A percentile compares a stretch with the other conserved stretches of the same genome.
phyloP scores from a whole-genome alignment of 1,284 basidiomycete species.

The Leccinum pachyderme region DNA sequence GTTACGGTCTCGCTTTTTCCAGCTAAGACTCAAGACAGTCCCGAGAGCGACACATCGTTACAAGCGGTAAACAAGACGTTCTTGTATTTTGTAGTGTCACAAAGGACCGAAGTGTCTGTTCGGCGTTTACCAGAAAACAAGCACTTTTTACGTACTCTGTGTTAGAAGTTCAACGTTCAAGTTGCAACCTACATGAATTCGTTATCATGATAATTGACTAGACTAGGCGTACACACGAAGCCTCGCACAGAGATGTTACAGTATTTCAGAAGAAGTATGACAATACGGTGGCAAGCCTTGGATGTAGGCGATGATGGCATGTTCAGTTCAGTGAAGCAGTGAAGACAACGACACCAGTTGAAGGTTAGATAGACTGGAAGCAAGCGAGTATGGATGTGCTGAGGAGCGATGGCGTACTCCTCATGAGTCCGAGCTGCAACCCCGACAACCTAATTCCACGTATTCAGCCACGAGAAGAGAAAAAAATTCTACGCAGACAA shows the following conservation, averaged over 20 bases:
- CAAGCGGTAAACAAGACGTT: slow-evolving; percentile 20
- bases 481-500: slow-evolving; percentile 35
- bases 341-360: neutral
- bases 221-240: slow-evolving; percentile 4
- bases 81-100: slow-evolving; percentile 23
- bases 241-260: neutral
- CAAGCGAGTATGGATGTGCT: neutral
- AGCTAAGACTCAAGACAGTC: neutral
- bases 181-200: neutral
- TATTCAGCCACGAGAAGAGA: slow-evolving; percentile 7
- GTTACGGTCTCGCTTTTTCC: slow-evolving; percentile 1
- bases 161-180: neutral
- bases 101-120: neutral
- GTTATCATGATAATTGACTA: neutral
- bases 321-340: neutral
- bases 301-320: neutral
- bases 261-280: neutral
- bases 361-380: neutral
- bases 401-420: slow-evolving; percentile 14
- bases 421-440: slow-evolving; percentile 82
- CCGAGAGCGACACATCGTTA: neutral
- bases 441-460: slow-evolving; percentile 61
- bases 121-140: slow-evolving; percentile 11
- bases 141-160: slow-evolving; percentile 1
- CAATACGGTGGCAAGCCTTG: neutral